Base-by-base conservation (phyloP, 2,329 filamentous ascomycete species). In the Phoma sp. region DNA sequence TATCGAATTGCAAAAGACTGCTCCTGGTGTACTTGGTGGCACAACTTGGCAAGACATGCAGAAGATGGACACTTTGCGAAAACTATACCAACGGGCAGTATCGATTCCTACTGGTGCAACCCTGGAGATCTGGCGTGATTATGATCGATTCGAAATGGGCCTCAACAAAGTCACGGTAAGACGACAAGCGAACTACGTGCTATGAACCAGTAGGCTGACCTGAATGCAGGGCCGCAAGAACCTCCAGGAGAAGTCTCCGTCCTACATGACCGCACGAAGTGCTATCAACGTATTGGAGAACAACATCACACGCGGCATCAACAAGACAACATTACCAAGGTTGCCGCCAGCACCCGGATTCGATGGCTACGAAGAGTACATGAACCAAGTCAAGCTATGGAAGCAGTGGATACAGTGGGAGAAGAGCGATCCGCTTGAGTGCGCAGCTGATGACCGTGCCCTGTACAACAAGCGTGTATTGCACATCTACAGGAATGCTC, bases 351-450 rank as follows among this genome's bases (percentile, higher is more conserved):
- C 89, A 5, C 86, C 87, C 39, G 94, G 93, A 1, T 97, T 92
- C 68, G 90, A 95, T 48, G 95, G 95, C 2, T 87, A 96, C 57
- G 83, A 88, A 22, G 92, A 96, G 60, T 99, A 91, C 71, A 81
- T 85, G 62, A 84, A 89, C 43, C 96, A 99, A 75, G 88, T 96
- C 40, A 86, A 90, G 43, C 81, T 95, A 25, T 99, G 95, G 95
- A 92, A 92, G 73, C 88, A 85, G 62, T 99, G 96, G 95, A 89
- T 99, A 62, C 82, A 88, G 4, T 99, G 93, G 92, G 95, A 99
- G 76, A 96, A 94, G 76, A 88, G 90, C 17, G 95, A 99, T 70
- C 92, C 92, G 1, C 81, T 99, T 3, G 91, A 96, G 22, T 80
- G 98, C 48, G 90, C 91, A 70, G 83, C 88, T 2, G 93, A 98